phyloP scores from a whole-genome alignment of 1,139 yeast genomes.

The Saccharomyces pastorianus region DNA sequence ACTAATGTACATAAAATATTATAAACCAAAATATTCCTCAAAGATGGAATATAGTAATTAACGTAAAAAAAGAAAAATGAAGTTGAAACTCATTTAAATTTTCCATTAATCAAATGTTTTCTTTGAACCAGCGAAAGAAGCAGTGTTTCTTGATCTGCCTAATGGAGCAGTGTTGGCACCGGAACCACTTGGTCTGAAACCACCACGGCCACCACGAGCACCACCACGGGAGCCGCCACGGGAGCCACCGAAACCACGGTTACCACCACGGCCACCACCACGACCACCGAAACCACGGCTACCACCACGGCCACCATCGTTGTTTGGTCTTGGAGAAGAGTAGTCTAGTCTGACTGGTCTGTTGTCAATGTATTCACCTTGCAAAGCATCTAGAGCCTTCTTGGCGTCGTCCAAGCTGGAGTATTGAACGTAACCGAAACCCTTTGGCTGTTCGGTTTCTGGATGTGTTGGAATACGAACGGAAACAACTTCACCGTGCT shows the following conservation, averaged over 20 bases:
- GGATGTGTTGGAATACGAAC: conserved; percentile 97
- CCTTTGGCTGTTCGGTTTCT: conserved; percentile 97
- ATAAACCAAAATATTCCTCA: background rate
- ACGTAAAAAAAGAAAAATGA: background rate
- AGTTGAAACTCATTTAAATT: background rate
- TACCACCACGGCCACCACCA: too few relatives aligned
- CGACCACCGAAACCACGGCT: too few relatives aligned
- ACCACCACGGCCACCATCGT: conserved; percentile 24
- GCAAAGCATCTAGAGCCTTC: conserved; percentile 77
- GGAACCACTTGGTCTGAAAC: conserved; percentile 34
- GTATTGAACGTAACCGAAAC: conserved; percentile 95
- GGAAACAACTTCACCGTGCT: conserved; percentile 72
- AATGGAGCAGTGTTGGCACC: conserved; percentile 56
- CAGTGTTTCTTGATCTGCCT: conserved; percentile 33
- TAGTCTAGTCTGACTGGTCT: conserved; percentile 92
- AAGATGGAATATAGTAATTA: background rate
- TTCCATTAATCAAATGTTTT: conserved; percentile 59
- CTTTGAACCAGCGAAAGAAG: conserved; percentile 66
- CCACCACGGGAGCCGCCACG: conserved; percentile 34
- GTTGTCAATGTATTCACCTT: conserved; percentile 83
- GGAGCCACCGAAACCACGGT: conserved; percentile 8
- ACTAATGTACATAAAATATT: background rate
- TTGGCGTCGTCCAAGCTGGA: conserved; percentile 81
- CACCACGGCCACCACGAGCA: conserved; percentile 35
- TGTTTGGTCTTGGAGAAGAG: conserved; percentile 72